A percentile compares a stretch with the other conserved stretches of the same genome.
These are phyloP conservation scores for Mycena metata DNA, from an alignment of 768 basidiomycete species.

Conservation along the genomic window DNA sequence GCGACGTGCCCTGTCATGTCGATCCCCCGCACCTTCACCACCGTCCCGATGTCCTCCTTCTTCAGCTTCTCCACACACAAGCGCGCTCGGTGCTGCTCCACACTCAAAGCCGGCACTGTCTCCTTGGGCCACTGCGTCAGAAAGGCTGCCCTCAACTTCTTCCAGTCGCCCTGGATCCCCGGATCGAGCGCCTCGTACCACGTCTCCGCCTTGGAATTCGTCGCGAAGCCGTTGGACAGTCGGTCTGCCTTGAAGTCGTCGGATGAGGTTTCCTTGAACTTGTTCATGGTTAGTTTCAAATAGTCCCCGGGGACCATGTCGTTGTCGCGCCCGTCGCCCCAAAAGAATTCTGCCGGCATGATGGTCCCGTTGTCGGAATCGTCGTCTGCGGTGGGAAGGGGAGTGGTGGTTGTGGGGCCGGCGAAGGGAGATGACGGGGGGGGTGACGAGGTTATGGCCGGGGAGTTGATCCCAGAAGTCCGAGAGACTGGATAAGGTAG, in stretches of 20 bases:
- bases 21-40: constrained; percentile 14
- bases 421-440: constrained; percentile 14
- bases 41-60: constrained; percentile 18
- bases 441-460: constrained; percentile 10
- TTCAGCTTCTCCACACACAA: constrained; percentile 20
- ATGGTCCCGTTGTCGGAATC: constrained; percentile 18
- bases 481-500: not conserved
- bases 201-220: constrained; percentile 10
- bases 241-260: constrained; percentile 20
- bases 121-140: constrained; percentile 18
- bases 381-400: not conserved
- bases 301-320: constrained; percentile 19
- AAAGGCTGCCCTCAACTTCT: constrained; percentile 17
- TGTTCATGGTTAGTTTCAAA: constrained; percentile 15
- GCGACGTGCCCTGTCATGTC: constrained; percentile 22
- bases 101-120: constrained; percentile 12
- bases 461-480: constrained; percentile 16
- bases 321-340: constrained; percentile 11
- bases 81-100: constrained; percentile 28
- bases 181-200: constrained; percentile 2
- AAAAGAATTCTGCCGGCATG: constrained; percentile 26
- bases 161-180: constrained; percentile 12
- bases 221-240: constrained; percentile 21
- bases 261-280: constrained; percentile 25
- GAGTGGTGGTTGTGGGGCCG: not conserved